These are phyloP conservation scores for Apiotrichum montevideense DNA, from an alignment of 1,284 basidiomycete genomes.

Conservation along the genomic window DNA sequence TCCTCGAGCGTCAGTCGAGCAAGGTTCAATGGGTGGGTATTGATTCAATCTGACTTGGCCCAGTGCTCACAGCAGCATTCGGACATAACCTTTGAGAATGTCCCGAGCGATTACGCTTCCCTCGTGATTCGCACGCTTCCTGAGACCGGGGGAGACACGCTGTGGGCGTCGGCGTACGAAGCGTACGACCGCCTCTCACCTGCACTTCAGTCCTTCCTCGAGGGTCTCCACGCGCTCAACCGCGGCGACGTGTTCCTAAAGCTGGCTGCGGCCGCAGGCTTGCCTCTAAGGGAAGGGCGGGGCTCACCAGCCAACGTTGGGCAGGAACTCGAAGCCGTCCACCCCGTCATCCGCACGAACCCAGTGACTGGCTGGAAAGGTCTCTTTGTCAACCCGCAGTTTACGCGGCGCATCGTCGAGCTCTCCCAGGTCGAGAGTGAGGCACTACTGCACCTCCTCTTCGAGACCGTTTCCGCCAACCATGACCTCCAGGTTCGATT, in stretches of 20 bases:
- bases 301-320: slow-evolving; percentile 59
- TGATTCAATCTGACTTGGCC: too few relatives aligned
- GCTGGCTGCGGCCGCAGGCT: slow-evolving; percentile 13
- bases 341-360: slow-evolving; percentile 48
- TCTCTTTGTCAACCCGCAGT: slow-evolving; percentile 59
- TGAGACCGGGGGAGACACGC: slow-evolving; percentile 45
- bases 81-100: slow-evolving; percentile 63
- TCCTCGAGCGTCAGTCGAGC: too few relatives aligned
- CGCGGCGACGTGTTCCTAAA: slow-evolving; percentile 53
- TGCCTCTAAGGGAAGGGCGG: slow-evolving; percentile 24
- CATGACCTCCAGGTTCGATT: slow-evolving; percentile 49
- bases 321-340: slow-evolving; percentile 56
- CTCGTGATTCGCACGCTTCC: slow-evolving; percentile 58
- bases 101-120: slow-evolving; percentile 60
- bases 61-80: slow-evolving; percentile 31
- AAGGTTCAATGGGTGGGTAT: too few relatives aligned
- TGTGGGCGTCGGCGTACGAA: slow-evolving; percentile 55
- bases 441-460: slow-evolving; percentile 29
- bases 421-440: slow-evolving; percentile 56
- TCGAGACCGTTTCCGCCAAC: slow-evolving; percentile 48
- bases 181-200: slow-evolving; percentile 59
- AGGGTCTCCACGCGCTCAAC: slow-evolving; percentile 57
- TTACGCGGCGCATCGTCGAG: slow-evolving; percentile 60
- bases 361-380: slow-evolving; percentile 70
- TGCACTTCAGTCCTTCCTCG: slow-evolving; percentile 54